Base-by-base conservation (phyloP, 2,329 filamentous ascomycete genomes). In the Chaetomium sp. region DNA sequence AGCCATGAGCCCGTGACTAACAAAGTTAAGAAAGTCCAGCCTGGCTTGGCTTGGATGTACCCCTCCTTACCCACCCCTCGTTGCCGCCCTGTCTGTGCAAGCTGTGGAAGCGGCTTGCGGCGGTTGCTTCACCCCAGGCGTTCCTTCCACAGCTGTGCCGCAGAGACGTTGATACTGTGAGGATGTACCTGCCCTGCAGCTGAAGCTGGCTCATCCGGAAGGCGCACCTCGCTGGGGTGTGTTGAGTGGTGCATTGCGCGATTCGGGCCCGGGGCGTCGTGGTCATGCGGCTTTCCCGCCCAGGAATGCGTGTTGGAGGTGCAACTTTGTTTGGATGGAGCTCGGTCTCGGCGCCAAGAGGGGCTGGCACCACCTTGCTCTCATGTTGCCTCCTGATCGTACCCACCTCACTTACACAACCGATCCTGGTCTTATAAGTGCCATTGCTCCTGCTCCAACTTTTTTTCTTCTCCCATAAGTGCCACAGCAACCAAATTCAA, bases 291-390 rank as follows among this genome's bases (percentile, higher is more conserved):
- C 33, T 27, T 41, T 41, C 49, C 53, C 32, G 53, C 55, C 53
- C 42, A 50, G 47, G 47, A 51, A 49, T 53, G 53, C 53, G 58
- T 54, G 55, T 53, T 53, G 34, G 32, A 36, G 44, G 34, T 52
- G 44, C 41, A 45, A 19, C 52, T 59, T 55, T 57, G 46, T 57
- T 58, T 58, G 58, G 56, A 49, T 53, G 53, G 34, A 56, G 44
- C 41, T 53, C 34, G 8, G 47, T 11, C 44, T 52, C 38, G 41
- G 50, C 47, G 12, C 38, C 35, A 33, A 27, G 19, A 14, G 53
- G 53, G 41, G 45, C 33, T 47, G 44, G 12, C 44, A 42, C 40
- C 40, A 42, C 40, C 37, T 38, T 38, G 12, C 37, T 38, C 37
- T 38, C 37, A 27, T 27, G 19, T 27, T 27, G 19, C 19, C 19